A percentile compares a stretch with the other conserved stretches of the same genome.
phyloP scores from a whole-genome alignment of 2,329 filamentous ascomycete species.

The Fusarium neocosmosporiellum region DNA sequence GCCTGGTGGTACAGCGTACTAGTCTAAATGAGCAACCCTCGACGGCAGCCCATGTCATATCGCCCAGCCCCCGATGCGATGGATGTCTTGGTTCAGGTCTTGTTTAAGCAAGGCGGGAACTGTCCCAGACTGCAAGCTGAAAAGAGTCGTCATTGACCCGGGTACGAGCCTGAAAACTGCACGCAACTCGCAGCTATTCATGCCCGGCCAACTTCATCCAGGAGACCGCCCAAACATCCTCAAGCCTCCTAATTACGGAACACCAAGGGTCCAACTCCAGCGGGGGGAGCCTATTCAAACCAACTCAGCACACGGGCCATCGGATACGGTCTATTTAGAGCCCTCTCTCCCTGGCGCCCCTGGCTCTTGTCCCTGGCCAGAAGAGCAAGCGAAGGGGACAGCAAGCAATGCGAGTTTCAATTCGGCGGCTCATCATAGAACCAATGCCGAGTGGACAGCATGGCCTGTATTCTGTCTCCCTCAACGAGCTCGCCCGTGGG shows the following conservation, averaged over 20 bases:
- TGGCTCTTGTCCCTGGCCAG: slow-evolving; percentile 1
- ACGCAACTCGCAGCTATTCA: not conserved
- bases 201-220: not conserved
- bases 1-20: not conserved
- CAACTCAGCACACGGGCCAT: slow-evolving; percentile 9
- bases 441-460: slow-evolving; percentile 6
- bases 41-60: not conserved
- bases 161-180: not conserved
- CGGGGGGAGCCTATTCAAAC: not conserved
- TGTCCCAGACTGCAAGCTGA: not conserved
- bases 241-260: not conserved
- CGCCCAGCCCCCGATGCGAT: not conserved
- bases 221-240: not conserved
- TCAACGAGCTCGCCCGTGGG: not conserved
- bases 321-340: slow-evolving; percentile 1
- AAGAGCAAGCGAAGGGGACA: slow-evolving; percentile 14
- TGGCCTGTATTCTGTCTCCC: not conserved
- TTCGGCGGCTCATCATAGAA: not conserved
- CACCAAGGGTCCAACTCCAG: not conserved
- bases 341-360: slow-evolving; percentile 1
- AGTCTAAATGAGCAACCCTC: slow-evolving; percentile 6
- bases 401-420: slow-evolving; percentile 3
- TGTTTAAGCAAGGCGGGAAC: slow-evolving; percentile 1
- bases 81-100: not conserved
- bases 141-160: not conserved